A percentile compares a stretch with the other conserved stretches of the same genome.
Evolutionary conservation across 768 basidiomycete species (phyloP).

Genomic region (Hydnomerulius pinastri): DNA sequence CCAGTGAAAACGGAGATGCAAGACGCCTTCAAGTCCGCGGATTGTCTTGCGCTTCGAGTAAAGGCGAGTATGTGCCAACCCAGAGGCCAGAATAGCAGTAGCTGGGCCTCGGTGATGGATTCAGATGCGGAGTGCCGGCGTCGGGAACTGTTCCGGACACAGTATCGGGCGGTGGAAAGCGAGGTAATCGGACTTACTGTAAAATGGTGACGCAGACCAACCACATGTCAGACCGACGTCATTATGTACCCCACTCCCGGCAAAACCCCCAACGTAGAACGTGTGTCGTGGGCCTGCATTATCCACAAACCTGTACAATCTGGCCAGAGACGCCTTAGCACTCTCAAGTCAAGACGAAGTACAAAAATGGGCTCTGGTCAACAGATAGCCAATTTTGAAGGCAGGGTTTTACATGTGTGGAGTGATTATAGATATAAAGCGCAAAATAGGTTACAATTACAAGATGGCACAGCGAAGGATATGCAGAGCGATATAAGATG

Average conservation of each 20-base stretch:
- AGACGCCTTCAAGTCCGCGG: conserved; percentile 23
- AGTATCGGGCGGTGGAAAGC: conserved; percentile 84
- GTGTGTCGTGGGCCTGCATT: no score
- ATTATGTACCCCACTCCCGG: conserved; percentile 1
- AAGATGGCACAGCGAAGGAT: conserved; percentile 19
- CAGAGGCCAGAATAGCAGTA: conserved; percentile 29
- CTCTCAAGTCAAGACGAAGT: no score
- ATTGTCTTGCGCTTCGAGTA: conserved; percentile 40
- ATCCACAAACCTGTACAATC: no score
- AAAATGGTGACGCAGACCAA: conserved; percentile 57
- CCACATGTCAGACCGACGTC: conserved; percentile 10
- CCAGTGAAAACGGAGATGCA: conserved; percentile 9
- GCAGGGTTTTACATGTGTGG: not conserved
- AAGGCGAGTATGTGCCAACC: conserved; percentile 43
- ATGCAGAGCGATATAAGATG: conserved; percentile 16
- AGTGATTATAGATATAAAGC: conserved; percentile 6
- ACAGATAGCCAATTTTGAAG: not conserved
- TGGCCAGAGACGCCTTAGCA: no score
- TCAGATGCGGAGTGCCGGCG: conserved; percentile 45
- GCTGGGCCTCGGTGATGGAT: conserved; percentile 43
- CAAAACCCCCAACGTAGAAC: not conserved
- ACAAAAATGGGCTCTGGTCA: not conserved
- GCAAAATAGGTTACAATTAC: conserved; percentile 16
- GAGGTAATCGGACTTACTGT: conserved; percentile 78
- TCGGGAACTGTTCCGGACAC: conserved; percentile 64